Percentiles rank a stretch among this genome's conserved stretches.
Conservation (phyloP, 306 rosid genomes). For the Lathyrus oleraceus region DNA sequence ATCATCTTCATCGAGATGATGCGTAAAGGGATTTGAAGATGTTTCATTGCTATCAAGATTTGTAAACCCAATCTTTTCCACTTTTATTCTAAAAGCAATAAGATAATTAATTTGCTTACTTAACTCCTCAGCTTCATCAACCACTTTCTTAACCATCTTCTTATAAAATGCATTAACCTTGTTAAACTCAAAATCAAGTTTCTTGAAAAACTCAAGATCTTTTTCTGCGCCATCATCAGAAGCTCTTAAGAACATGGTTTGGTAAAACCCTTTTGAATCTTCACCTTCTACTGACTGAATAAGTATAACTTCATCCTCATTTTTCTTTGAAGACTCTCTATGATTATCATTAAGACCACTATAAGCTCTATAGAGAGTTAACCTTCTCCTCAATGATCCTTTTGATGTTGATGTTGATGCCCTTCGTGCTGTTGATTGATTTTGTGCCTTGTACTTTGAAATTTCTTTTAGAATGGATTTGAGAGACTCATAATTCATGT, state of each 20-base stretch:
- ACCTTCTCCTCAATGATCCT: conserved; percentile 55
- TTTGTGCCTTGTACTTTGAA: conserved; percentile 26
- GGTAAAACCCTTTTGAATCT: conserved; percentile 44
- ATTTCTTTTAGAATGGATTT: conserved; percentile 50
- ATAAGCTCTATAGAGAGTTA: conserved; percentile 63
- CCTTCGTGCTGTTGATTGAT: conserved; percentile 25
- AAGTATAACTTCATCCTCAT: conserved; percentile 64
- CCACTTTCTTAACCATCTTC: conserved; percentile 52
- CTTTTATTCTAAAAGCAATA: conserved; percentile 66
- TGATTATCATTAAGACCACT: conserved; percentile 56
- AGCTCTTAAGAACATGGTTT: conserved; percentile 54
- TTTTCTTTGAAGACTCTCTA: conserved; percentile 43
- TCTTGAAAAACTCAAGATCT: conserved; percentile 57
- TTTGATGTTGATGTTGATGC: conserved; percentile 47
- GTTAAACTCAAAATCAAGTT: conserved; percentile 74
- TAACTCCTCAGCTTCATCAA: conserved; percentile 69
- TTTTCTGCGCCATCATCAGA: conserved; percentile 52
- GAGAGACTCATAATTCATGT: conserved; percentile 65
- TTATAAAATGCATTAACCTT: conserved; percentile 62
- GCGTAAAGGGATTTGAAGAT: conserved; percentile 32
- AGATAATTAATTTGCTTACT: conserved; percentile 70
- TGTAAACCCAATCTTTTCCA: conserved; percentile 45
- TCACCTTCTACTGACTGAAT: conserved; percentile 38
- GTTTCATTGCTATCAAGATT: conserved; percentile 30
- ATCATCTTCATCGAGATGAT: conserved; percentile 32